A percentile compares a stretch with the other conserved stretches of the same genome.
phyloP scores from a whole-genome alignment of 768 basidiomycete species.

The Suillus alpinus region DNA sequence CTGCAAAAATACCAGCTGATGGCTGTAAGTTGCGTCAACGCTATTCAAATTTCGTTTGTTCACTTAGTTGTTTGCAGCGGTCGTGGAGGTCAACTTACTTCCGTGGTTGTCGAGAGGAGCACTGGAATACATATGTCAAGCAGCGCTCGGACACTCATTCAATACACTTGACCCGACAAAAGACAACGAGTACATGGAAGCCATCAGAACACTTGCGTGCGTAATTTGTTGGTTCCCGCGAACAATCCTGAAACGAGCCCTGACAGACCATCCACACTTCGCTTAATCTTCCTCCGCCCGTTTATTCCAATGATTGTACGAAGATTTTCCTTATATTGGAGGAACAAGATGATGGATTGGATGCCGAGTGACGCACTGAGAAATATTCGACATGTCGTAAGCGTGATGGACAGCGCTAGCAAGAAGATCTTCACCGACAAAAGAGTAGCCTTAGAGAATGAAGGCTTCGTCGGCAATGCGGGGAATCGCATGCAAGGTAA shows the following conservation, averaged over 20 bases:
- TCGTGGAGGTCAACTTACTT: conserved; percentile 31
- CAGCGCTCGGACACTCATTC: conserved; percentile 33
- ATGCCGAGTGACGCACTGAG: conserved; percentile 27
- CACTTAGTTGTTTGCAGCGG: conserved; percentile 12
- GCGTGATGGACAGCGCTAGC: conserved; percentile 29
- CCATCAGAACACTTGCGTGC: conserved; percentile 31
- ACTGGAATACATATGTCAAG: conserved; percentile 36
- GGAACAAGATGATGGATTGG: conserved; percentile 34
- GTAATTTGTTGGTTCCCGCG: conserved; percentile 1
- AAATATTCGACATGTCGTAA: conserved; percentile 23
- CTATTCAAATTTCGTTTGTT: neutral
- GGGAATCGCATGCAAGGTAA: conserved; percentile 19
- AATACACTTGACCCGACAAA: conserved; percentile 24
- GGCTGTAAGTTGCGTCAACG: conserved; percentile 13
- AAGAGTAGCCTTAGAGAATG: conserved; percentile 20
- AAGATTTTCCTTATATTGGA: conserved; percentile 26
- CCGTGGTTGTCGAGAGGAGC: conserved; percentile 33
- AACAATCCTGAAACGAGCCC: neutral
- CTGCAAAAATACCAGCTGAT: conserved; percentile 20
- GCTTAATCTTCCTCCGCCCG: conserved; percentile 29
- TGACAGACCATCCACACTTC: conserved; percentile 24
- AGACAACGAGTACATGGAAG: conserved; percentile 26
- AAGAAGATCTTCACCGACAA: conserved; percentile 28
- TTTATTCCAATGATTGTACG: conserved; percentile 30
- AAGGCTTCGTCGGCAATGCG: conserved; percentile 1